These are phyloP conservation scores for Colletotrichum sp. DNA, from an alignment of 2,329 filamentous ascomycete genomes.

Conservation along the genomic window DNA sequence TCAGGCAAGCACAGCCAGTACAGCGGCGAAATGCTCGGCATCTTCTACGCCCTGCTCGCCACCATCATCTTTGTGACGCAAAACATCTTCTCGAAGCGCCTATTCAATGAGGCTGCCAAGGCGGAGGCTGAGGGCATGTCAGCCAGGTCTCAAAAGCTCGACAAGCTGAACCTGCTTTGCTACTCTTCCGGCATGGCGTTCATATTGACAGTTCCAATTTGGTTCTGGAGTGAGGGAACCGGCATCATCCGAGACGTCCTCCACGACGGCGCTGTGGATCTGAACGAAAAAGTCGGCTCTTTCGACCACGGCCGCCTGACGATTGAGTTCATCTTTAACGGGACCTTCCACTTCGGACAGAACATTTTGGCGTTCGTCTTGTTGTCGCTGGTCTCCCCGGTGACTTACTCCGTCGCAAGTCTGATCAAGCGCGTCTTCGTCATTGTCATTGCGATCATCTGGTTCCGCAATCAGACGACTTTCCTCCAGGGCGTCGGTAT, in stretches of 20 bases:
- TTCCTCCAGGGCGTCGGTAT: slow-evolving; percentile 84
- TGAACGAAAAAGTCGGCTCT: slow-evolving; percentile 63
- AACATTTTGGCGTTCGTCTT: slow-evolving; percentile 95
- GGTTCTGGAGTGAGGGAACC: slow-evolving; percentile 91
- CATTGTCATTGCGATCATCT: slow-evolving; percentile 91
- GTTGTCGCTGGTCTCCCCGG: slow-evolving; percentile 90
- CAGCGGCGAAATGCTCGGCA: slow-evolving; percentile 86
- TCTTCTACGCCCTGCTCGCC: slow-evolving; percentile 86
- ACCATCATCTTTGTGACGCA: slow-evolving; percentile 96
- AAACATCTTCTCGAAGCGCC: slow-evolving; percentile 97
- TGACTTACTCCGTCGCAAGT: slow-evolving; percentile 95
- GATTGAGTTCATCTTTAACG: slow-evolving; percentile 96
- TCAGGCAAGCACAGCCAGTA: slow-evolving; percentile 75
- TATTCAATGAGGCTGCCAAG: slow-evolving; percentile 92
- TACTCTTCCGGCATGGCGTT: slow-evolving; percentile 97
- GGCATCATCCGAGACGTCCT: slow-evolving; percentile 78
- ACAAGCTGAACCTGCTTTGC: slow-evolving; percentile 95
- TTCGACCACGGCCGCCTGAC: slow-evolving; percentile 75
- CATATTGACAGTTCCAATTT: slow-evolving; percentile 84
- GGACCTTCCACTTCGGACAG: slow-evolving; percentile 93
- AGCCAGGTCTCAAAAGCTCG: slow-evolving; percentile 77
- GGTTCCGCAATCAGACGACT: slow-evolving; percentile 93
- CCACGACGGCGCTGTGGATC: slow-evolving; percentile 76
- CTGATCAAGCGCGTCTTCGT: slow-evolving; percentile 98
- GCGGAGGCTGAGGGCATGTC: slow-evolving; percentile 74